phyloP scores from a whole-genome alignment of 352 stramenopile genomes.

The Pythium phragmitis region DNA sequence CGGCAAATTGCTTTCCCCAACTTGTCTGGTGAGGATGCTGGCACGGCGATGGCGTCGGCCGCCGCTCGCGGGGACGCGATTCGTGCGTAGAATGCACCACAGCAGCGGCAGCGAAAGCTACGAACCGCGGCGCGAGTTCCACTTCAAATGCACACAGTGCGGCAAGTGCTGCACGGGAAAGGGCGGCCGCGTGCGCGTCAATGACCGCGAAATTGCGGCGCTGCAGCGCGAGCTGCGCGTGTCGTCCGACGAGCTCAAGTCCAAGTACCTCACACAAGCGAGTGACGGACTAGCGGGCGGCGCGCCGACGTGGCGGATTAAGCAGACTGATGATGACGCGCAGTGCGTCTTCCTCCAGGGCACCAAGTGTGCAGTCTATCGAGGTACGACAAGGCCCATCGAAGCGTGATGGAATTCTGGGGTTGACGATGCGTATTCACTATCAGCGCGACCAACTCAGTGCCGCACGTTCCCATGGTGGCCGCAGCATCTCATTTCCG shows the following conservation, averaged over 20 bases:
- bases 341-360: constrained; percentile 71
- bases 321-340: constrained; percentile 50
- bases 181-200: constrained; percentile 67
- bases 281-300: constrained; percentile 9
- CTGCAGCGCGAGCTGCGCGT: constrained; percentile 36
- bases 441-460: constrained; percentile 62
- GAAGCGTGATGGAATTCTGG: background rate
- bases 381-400: constrained; percentile 4
- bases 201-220: constrained; percentile 51
- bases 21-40: background rate
- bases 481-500: constrained; percentile 71
- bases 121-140: constrained; percentile 28
- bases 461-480: constrained; percentile 84
- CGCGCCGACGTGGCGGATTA: constrained; percentile 35
- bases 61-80: background rate
- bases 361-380: constrained; percentile 66
- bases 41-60: background rate
- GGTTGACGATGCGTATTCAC: background rate
- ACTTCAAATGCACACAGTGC: constrained; percentile 73
- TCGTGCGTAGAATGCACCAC: constrained; percentile 30
- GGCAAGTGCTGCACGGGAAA: constrained; percentile 78
- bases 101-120: constrained; percentile 24
- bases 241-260: constrained; percentile 36
- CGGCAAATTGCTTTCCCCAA: background rate
- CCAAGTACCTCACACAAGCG: constrained; percentile 32